Evolutionary conservation across 805 yeast species (phyloP).

Genomic region (Crinitomyces ghanaensis): DNA sequence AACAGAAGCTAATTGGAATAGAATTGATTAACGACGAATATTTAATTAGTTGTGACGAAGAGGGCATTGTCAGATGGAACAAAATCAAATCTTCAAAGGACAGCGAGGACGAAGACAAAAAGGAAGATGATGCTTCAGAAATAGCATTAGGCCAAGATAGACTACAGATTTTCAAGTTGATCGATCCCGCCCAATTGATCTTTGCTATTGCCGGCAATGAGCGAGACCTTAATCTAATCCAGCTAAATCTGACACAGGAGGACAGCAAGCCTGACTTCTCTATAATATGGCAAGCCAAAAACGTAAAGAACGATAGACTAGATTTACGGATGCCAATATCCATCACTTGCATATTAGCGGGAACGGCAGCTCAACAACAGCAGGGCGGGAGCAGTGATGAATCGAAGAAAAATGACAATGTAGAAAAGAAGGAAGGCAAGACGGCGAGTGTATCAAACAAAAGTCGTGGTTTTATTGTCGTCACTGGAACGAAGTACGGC

Average conservation of each 20-base stretch:
- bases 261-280: slow-evolving; percentile 27
- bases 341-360: slow-evolving; percentile 53
- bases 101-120: slow-evolving; percentile 1
- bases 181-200: slow-evolving; percentile 16
- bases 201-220: slow-evolving; percentile 86
- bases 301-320: slow-evolving; percentile 68
- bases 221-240: slow-evolving; percentile 39
- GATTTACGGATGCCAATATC: slow-evolving; percentile 78
- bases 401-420: no score
- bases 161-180: slow-evolving; percentile 5
- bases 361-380: no score
- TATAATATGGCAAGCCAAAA: slow-evolving; percentile 56
- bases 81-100: slow-evolving; percentile 7
- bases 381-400: no score
- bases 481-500: slow-evolving; percentile 65
- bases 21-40: no score
- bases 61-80: slow-evolving; percentile 2
- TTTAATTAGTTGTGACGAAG: slow-evolving; percentile 3
- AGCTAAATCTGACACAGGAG: no score
- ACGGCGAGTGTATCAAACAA: no score
- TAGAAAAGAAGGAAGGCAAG: no score
- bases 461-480: no score
- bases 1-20: background rate
- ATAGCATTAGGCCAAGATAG: slow-evolving; percentile 27
- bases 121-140: no score